Percentiles rank a stretch among this genome's conserved stretches.
Evolutionary conservation across 1,284 basidiomycete species (phyloP).

Genomic region (Cutaneotrichosporon sp.): DNA sequence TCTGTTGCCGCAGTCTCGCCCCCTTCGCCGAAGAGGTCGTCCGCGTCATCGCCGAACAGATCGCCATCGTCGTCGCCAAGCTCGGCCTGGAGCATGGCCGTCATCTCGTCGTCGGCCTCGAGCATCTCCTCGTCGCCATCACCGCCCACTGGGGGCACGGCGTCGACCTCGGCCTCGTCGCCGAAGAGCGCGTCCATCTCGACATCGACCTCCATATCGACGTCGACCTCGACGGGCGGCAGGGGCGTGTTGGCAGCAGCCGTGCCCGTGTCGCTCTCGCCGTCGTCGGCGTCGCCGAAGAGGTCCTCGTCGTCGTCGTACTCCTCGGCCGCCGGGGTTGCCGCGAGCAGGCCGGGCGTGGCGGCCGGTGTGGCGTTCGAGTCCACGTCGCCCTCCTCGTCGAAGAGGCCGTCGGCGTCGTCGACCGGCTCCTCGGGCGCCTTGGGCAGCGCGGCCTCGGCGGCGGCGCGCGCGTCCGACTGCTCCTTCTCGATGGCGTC

Average conservation of each 20-base stretch:
- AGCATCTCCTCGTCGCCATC: conserved; percentile 23
- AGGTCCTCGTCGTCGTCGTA: conserved; percentile 37
- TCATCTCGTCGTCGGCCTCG: conserved; percentile 41
- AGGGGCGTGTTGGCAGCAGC: neutral
- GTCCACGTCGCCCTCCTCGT: conserved; percentile 29
- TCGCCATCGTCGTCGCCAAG: conserved; percentile 56
- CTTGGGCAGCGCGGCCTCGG: conserved; percentile 22
- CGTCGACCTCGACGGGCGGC: neutral
- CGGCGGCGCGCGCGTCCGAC: conserved; percentile 19
- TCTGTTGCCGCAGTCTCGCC: conserved; percentile 15
- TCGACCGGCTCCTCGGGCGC: conserved; percentile 24
- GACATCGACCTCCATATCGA: conserved; percentile 21
- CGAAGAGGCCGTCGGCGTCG: conserved; percentile 17
- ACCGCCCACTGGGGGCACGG: conserved; percentile 15
- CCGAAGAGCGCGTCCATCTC: conserved; percentile 24
- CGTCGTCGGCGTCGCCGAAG: conserved; percentile 32
- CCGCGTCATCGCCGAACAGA: neutral
- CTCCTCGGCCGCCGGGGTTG: conserved; percentile 19
- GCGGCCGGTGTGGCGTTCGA: conserved; percentile 32
- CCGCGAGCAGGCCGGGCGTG: conserved; percentile 22
- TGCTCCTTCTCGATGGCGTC: conserved; percentile 41
- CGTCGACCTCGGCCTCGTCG: conserved; percentile 22
- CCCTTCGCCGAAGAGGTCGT: conserved; percentile 1
- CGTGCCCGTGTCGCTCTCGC: conserved; percentile 26
- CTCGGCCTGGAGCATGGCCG: conserved; percentile 37